Base-by-base conservation (phyloP, 2,329 filamentous ascomycete species). In the Sporothrix brunneoviolacea region DNA sequence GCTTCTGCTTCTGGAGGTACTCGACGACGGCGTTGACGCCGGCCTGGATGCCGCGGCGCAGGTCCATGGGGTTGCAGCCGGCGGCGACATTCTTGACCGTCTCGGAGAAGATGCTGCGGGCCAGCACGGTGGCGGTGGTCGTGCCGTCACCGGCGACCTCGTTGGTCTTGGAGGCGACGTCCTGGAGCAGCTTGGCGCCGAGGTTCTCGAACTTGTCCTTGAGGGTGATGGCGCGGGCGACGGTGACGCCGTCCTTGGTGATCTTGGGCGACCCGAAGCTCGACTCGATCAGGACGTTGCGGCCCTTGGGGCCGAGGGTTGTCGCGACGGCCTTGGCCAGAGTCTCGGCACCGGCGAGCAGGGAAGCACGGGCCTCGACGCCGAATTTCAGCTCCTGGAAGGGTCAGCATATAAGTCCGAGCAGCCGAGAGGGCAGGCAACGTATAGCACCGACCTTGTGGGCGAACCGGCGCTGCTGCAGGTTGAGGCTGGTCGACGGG, bases 171-270 rank as follows among this genome's bases (percentile, higher is more conserved):
- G 88, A 93, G 64, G 93, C 93, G 61, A 98, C 93, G 72, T 98
- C 93, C 75, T 97, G 91, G 61, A 98, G 83, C 60, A 98, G 83
- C 67, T 88, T 87, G 64, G 93, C 93, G 70, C 93, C 93, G 62
- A 98, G 88, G 79, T 98, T 98, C 77, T 98, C 93, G 72, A 96
- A 98, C 76, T 97, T 97, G 80, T 98, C 93, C 80, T 98, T 84
- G 59, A 98, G 83, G 58, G 81, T 82, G 65, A 98, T 87, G 57
- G 91, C 90, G 74, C 86, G 91, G 61, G 88, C 88, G 62, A 93
- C 88, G 61, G 86, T 91, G 41, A 93, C 88, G 83, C 88, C 88
- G 71, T 93, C 87, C 79, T 98, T 98, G 64, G 93, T 98, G 73
- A 98, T 98, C 82, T 98, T 98, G 64, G 93, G 93, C 42, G 93